A percentile compares a stretch with the other conserved stretches of the same genome.
Conservation (phyloP, 73 alveolate genomes). For the Tetrahymena malaccensis region DNA sequence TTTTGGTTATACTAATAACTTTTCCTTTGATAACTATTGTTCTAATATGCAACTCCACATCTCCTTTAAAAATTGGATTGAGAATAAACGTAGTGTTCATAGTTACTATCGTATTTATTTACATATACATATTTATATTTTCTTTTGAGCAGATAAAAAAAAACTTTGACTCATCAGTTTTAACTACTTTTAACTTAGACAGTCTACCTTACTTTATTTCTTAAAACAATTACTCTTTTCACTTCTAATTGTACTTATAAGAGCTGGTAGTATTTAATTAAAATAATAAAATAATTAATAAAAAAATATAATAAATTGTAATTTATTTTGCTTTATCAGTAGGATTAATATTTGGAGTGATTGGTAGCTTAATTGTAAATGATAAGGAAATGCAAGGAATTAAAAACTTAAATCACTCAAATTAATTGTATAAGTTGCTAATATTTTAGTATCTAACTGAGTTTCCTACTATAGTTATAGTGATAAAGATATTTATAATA, state of each 20-base stretch:
- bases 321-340: neutral
- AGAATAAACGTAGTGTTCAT: neutral
- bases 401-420: neutral
- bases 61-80: neutral
- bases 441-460: neutral
- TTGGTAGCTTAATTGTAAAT: neutral
- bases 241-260: neutral
- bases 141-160: neutral
- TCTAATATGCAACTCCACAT: neutral
- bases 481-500: neutral
- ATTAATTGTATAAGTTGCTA: neutral
- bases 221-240: neutral
- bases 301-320: neutral
- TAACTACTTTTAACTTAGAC: neutral
- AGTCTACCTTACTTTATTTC: neutral
- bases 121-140: neutral
- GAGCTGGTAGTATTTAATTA: neutral
- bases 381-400: neutral
- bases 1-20: neutral
- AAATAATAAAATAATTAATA: neutral
- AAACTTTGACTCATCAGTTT: neutral
- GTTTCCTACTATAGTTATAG: neutral
- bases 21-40: neutral
- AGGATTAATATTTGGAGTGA: neutral
- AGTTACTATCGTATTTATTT: neutral